Conservation (phyloP, 768 basidiomycete species). For the Amyloporia xantha region DNA sequence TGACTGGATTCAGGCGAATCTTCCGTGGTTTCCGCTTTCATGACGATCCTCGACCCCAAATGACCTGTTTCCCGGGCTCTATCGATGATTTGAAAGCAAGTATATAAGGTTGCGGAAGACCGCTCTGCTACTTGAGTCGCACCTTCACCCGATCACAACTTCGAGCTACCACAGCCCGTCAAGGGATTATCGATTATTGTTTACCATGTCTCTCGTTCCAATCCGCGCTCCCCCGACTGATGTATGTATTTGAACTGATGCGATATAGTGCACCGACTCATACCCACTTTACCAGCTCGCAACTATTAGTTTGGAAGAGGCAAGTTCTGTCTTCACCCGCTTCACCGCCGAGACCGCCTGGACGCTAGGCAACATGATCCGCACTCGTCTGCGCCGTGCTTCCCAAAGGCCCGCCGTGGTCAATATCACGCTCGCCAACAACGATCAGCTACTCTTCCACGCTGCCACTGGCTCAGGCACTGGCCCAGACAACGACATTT, state of each 20-base stretch:
- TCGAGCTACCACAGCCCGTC: too few species aligned
- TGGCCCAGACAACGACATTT: constrained; percentile 17
- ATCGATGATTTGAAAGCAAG: neutral
- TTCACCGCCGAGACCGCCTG: constrained; percentile 19
- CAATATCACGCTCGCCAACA: constrained; percentile 19
- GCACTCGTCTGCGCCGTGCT: constrained; percentile 12
- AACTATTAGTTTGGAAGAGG: constrained; percentile 10
- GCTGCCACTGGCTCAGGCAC: constrained; percentile 15
- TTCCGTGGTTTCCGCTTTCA: constrained; percentile 4
- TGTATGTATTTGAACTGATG: neutral
- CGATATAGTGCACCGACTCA: neutral
- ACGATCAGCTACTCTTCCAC: constrained; percentile 18
- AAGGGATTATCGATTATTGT: neutral
- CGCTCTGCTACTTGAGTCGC: too few species aligned
- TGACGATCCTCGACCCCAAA: neutral
- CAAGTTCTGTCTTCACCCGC: constrained; percentile 13
- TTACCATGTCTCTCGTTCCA: neutral
- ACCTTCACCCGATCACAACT: too few species aligned
- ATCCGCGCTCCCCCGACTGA: constrained; percentile 3
- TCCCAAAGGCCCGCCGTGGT: constrained; percentile 15
- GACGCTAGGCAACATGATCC: constrained; percentile 15
- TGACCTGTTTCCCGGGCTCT: neutral
- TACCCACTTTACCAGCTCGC: too few species aligned
- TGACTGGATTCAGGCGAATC: neutral
- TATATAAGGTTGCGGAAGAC: too few species aligned